Conservation (phyloP, 768 basidiomycete species). For the Podaxis pistillaris region DNA sequence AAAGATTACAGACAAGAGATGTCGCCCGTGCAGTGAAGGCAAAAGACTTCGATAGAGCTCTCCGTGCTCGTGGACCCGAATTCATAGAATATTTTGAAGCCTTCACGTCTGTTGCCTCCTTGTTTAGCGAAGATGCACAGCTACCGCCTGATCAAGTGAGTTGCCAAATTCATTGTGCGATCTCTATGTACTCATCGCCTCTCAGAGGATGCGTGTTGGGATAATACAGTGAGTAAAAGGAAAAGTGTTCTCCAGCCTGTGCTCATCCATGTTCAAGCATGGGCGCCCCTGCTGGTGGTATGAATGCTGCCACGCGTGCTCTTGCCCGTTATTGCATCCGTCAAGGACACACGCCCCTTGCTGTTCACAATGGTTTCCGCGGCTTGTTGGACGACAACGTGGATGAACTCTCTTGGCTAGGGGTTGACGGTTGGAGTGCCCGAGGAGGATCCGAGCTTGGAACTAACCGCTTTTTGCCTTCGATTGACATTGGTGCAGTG, state of each 20-base stretch:
- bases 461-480: conserved; percentile 89
- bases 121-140: conserved; percentile 47
- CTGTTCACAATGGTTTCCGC: conserved; percentile 93
- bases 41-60: conserved; percentile 84
- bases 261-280: conserved; percentile 48
- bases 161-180: conserved; percentile 3
- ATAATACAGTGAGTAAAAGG: conserved; percentile 76
- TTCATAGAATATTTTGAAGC: conserved; percentile 84
- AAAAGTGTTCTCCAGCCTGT: not conserved
- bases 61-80: conserved; percentile 88
- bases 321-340: conserved; percentile 91
- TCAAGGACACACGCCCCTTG: conserved; percentile 91
- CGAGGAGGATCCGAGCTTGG: conserved; percentile 98
- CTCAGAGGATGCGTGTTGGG: conserved; percentile 72
- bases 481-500: conserved; percentile 81
- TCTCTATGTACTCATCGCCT: conserved; percentile 15
- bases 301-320: conserved; percentile 97
- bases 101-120: conserved; percentile 71
- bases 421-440: conserved; percentile 94
- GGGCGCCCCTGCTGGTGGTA: conserved; percentile 97
- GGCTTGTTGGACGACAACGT: conserved; percentile 91
- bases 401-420: conserved; percentile 88
- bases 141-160: conserved; percentile 52
- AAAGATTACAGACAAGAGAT: conserved; percentile 65
- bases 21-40: conserved; percentile 79